Evolutionary conservation across 73 alveolate genomes (phyloP).

Genomic region (Tetrahymena thermophila): DNA sequence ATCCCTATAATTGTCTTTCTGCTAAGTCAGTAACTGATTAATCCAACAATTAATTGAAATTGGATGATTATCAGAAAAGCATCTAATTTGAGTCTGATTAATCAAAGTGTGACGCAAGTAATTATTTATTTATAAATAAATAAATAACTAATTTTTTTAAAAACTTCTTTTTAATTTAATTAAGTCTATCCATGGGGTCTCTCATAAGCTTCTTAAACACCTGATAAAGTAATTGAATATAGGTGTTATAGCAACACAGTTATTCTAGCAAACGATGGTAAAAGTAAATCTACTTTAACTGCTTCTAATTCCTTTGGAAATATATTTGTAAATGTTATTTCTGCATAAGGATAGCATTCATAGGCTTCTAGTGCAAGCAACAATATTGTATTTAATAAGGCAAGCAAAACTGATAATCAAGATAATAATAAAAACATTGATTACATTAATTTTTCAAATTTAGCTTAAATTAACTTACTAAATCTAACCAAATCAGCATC

Average conservation of each 20-base stretch:
- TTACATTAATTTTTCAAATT: conserved; percentile 9
- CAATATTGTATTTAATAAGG: not conserved
- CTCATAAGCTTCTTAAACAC: not conserved
- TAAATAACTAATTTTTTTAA: not conserved
- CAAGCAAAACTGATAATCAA: not conserved
- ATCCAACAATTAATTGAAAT: not conserved
- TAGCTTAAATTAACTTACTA: conserved; percentile 9
- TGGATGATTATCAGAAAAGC: not conserved
- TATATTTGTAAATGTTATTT: conserved; percentile 17
- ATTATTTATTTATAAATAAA: not conserved
- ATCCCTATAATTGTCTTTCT: not conserved
- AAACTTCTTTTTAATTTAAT: not conserved
- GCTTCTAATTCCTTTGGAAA: conserved; percentile 17
- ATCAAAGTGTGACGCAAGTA: not conserved
- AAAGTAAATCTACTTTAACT: not conserved
- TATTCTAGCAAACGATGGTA: not conserved
- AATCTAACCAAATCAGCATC: conserved; percentile 26
- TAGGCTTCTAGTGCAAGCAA: not conserved
- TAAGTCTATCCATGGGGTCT: not conserved
- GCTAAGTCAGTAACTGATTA: not conserved
- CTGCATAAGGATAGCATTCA: not conserved
- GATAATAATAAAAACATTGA: conserved; percentile 13
- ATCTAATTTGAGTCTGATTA: not conserved
- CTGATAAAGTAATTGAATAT: not conserved
- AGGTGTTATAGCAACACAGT: not conserved